A percentile compares a stretch with the other conserved stretches of the same genome.
phyloP scores from a whole-genome alignment of 2,329 filamentous ascomycete genomes.

The Aureobasidium uvarum region DNA sequence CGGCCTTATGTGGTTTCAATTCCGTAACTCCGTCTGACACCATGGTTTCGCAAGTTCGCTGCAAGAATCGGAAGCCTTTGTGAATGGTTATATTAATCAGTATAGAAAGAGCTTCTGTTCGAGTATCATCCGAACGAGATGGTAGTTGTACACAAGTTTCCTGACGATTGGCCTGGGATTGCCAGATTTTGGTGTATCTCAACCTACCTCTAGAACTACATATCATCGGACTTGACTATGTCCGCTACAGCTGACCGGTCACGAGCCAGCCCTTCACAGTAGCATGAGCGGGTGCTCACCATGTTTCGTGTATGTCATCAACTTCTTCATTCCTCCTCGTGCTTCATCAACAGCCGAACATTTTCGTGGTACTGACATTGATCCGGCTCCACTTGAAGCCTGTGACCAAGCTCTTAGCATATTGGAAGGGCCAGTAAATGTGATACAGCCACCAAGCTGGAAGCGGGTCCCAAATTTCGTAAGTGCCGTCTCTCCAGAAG shows the following conservation, averaged over 20 bases:
- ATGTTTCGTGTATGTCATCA: constrained; percentile 3
- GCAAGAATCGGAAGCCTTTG: background rate
- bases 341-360: constrained; percentile 47
- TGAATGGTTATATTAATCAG: background rate
- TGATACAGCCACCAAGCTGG: constrained; percentile 55
- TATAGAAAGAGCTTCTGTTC: background rate
- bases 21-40: background rate
- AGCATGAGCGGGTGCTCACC: background rate
- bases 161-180: background rate
- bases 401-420: constrained; percentile 47
- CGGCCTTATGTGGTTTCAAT: background rate
- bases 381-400: constrained; percentile 61
- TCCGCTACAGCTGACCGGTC: background rate
- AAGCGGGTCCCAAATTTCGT: constrained; percentile 50
- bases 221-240: background rate
- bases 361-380: constrained; percentile 66
- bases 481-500: constrained; percentile 53
- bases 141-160: background rate
- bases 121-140: background rate
- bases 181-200: background rate
- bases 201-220: constrained; percentile 14
- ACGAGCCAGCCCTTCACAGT: too few relatives aligned
- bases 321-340: background rate
- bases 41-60: background rate
- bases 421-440: constrained; percentile 54